These are phyloP conservation scores for Ophiostoma triangulosporum DNA, from an alignment of 2,329 filamentous ascomycete species.

Conservation along the genomic window DNA sequence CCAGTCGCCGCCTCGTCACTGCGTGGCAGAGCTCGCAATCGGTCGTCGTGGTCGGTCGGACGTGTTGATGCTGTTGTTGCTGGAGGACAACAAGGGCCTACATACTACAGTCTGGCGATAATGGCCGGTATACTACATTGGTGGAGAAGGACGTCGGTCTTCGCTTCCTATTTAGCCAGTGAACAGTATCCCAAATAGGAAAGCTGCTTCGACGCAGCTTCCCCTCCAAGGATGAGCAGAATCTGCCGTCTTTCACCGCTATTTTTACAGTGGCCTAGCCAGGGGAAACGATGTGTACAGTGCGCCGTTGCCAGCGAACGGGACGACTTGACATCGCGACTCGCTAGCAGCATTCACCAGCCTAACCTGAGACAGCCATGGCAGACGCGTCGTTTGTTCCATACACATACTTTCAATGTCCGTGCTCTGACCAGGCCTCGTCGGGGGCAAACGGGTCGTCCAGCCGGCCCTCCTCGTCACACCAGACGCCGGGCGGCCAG, in stretches of 20 bases:
- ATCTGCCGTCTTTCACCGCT: constrained; percentile 5
- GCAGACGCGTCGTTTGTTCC: constrained; percentile 33
- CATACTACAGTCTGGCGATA: not conserved
- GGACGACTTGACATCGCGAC: not conserved
- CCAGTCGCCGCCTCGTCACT: not conserved
- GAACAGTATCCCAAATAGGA: constrained; percentile 5
- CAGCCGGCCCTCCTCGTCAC: constrained; percentile 20
- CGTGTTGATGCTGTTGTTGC: not conserved
- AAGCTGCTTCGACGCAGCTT: not conserved
- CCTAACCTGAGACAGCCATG: constrained; percentile 23
- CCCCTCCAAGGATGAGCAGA: not conserved
- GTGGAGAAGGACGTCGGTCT: not conserved
- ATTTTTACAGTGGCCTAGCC: not conserved
- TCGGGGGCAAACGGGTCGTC: constrained; percentile 22
- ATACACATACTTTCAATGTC: constrained; percentile 55
- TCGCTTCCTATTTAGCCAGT: constrained; percentile 1
- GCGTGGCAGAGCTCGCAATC: not conserved
- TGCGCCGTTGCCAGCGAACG: not conserved
- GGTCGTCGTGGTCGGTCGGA: not conserved
- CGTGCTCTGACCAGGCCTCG: constrained; percentile 42
- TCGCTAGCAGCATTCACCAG: not conserved
- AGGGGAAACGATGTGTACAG: not conserved
- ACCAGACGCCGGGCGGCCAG: constrained; percentile 19
- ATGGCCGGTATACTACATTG: not conserved
- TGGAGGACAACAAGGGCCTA: not conserved